Evolutionary conservation across 2,329 filamentous ascomycete species (phyloP), one percentile per base, ranked within the genome.

Genomic region (Talaromyces pinophilus): DNA sequence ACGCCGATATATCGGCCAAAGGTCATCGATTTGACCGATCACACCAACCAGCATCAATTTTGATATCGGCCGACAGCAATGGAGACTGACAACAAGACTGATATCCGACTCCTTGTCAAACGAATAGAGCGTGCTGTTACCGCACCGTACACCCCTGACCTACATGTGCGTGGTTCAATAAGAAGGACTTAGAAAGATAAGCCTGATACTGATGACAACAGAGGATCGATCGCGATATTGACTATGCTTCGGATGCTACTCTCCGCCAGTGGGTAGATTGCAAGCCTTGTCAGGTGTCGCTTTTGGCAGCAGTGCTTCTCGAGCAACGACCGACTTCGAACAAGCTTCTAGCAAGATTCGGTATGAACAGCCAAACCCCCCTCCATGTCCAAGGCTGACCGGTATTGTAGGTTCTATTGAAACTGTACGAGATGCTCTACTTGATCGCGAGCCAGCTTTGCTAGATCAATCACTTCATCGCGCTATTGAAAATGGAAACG

Each of bases 291-390:
- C 81, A 83, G 60, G 73, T 86, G 55, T 74, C 76, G 11, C 73
- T 76, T 25, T 74, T 88, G 25, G 78, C 79, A 15, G 76, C 75
- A n/a, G 74, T 76, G 40, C 70, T 86, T n/a, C 72, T 83, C 35
- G 81, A 84, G 67, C 82, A 81, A 30, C 73, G 87, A 42, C 79
- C 82, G 40, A 79, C 82, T 55, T 86, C 84, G 75, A 78, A 81
- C 3, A 83, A 83, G 67, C 76, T 87, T 33, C 73, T 88, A 46
- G 74, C 80, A n/a, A 73, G 70, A 44, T 80, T 88, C 35, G 81
- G 84, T 86, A 65, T 68, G 72, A 5, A 5, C 50, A 10, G 19
- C 77, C 33, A 67, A 67, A 62, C 40, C 22, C 19, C 15, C 25
- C 55, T 57, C 17, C 57, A 52, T 35, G 10, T 60, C 30, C 8